These are phyloP conservation scores for Chlorella ohadii DNA, from an alignment of 139 green algal genomes.

Conservation along the genomic window DNA sequence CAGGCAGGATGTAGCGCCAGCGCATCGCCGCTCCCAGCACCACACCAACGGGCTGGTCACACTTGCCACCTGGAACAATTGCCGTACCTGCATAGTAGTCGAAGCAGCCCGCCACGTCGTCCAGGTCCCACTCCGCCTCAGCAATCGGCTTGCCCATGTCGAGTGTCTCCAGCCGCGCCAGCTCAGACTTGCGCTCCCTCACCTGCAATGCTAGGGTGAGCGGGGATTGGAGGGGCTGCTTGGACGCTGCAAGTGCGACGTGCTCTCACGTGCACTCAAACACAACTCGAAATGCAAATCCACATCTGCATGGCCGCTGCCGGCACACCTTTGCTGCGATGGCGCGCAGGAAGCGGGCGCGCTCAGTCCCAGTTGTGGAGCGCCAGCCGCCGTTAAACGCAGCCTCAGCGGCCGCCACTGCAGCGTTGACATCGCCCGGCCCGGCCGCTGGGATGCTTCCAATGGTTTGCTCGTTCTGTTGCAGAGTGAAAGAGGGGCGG, in stretches of 20 bases:
- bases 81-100: conserved; percentile 74
- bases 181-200: conserved; percentile 59
- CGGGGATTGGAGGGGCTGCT: too few species aligned
- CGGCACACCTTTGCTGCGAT: conserved; percentile 67
- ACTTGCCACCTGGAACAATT: too few species aligned
- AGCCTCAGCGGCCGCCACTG: conserved; percentile 59
- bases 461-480: conserved; percentile 56
- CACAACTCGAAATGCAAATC: too few species aligned
- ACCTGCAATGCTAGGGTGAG: conserved; percentile 50
- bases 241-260: too few species aligned
- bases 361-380: conserved; percentile 53
- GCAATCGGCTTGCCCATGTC: conserved; percentile 90
- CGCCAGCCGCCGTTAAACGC: conserved; percentile 62
- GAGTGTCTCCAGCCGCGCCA: conserved; percentile 79
- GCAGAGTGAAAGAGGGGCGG: too few species aligned
- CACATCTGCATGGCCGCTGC: too few species aligned
- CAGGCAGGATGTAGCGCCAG: too few species aligned
- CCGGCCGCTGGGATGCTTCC: conserved; percentile 69
- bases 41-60: too few species aligned
- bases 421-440: conserved; percentile 62
- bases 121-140: conserved; percentile 90
- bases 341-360: conserved; percentile 57
- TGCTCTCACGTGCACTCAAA: too few species aligned
- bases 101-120: conserved; percentile 68
- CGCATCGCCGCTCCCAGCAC: too few species aligned